Base-by-base conservation (phyloP, 148 eudicot species). In the Camellia granthamiana region DNA sequence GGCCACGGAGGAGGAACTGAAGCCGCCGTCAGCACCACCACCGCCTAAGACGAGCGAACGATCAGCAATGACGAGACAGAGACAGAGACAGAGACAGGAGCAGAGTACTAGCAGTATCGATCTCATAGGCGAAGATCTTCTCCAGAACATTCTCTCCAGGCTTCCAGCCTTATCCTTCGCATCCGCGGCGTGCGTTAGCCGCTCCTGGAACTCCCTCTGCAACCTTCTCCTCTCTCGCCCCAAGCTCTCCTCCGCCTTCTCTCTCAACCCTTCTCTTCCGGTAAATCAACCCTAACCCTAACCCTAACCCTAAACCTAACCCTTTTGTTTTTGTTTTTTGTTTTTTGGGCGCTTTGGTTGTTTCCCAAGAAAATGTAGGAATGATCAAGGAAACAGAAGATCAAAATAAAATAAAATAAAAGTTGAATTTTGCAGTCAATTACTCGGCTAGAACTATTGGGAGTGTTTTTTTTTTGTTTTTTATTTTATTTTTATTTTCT, bases 161-260 rank as follows among this genome's bases (percentile, higher is more conserved):
- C 84, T 96, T 1, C 95, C 98, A 0, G 99, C 98, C 1, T 52
- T 75, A 74, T 81, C 92, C 59, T 93, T 92, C 87, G 97, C 97
- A 6, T 91, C 84, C 7, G 98, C 99, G 1, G 86, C 98, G 44
- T 92, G 95, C 79, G 99, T 96, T 19, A 91, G 82, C 88, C 95
- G 89, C 75, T 62, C 88, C 0, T 96, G 98, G 99, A 89, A 87
- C 44, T 19, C 38, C 80, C 62, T 89, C 44, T 88, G 90, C 89
- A 41, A 56, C 42, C 90, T 87, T 43, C 52, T 93, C 74, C 93
- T 96, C 47, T 84, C 84, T 61, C 85, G 81, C 54, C 99, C 99
- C 15, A 85, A 90, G 61, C 83, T 95, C 77, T 68, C 88, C 61
- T 88, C 97, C 38, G 93, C 97, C 42, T n/a, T 89, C 77, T 95